Conservation (phyloP, 495 filamentous ascomycete species). For the Jackrogersella minutella region DNA sequence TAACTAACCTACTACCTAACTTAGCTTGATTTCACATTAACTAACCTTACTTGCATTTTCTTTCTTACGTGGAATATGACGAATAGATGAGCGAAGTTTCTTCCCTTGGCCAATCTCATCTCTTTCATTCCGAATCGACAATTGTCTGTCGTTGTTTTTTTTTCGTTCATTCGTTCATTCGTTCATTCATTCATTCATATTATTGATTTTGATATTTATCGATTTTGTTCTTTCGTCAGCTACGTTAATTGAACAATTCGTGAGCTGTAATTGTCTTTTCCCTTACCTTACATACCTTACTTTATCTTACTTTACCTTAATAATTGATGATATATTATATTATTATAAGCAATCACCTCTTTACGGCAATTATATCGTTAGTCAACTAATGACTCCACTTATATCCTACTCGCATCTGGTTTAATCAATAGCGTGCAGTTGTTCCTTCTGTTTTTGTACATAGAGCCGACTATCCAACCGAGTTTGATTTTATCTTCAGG, state of each 20-base stretch:
- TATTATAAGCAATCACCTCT: background rate
- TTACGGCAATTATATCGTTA: constrained; percentile 16
- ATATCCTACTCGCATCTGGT: constrained; percentile 15
- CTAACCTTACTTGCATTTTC: background rate
- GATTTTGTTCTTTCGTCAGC: background rate
- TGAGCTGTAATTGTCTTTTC: background rate
- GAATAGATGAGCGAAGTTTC: background rate
- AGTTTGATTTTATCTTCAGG: constrained; percentile 10
- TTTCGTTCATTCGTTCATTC: background rate
- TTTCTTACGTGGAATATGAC: constrained; percentile 7
- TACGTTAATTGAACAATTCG: background rate
- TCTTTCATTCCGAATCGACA: background rate
- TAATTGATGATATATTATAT: background rate
- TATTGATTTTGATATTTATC: background rate
- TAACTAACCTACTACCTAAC: background rate
- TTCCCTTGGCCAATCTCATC: background rate
- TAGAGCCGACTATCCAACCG: constrained; percentile 29
- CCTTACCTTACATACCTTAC: no score
- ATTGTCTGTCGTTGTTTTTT: background rate
- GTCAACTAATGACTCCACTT: constrained; percentile 2
- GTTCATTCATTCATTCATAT: background rate
- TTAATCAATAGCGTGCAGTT: constrained; percentile 36
- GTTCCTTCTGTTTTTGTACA: constrained; percentile 26
- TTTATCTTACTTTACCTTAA: no score
- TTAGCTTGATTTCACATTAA: background rate